phyloP scores from a whole-genome alignment of 2,329 filamentous ascomycete genomes.

The Aspergillus pseudoviridinutans region DNA sequence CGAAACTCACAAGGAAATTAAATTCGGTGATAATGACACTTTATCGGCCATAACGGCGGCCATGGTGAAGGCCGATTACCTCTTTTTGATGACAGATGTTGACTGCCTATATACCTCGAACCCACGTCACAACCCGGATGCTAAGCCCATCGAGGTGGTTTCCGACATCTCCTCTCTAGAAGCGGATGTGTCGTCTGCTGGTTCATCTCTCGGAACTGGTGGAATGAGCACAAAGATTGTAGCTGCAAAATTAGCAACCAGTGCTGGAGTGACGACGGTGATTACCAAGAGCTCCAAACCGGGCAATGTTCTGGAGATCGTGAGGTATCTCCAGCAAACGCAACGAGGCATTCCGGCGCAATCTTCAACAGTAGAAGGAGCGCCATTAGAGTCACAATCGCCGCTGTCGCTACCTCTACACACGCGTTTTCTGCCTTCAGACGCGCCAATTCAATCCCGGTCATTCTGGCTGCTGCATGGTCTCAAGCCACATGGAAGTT shows the following conservation, averaged over 20 bases:
- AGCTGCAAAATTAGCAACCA: slow-evolving; percentile 85
- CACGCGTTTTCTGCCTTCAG: slow-evolving; percentile 85
- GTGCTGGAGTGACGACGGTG: slow-evolving; percentile 90
- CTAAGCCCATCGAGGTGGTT: slow-evolving; percentile 85
- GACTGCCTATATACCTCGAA: slow-evolving; percentile 98
- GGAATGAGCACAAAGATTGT: slow-evolving; percentile 98
- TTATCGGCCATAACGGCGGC: slow-evolving; percentile 92
- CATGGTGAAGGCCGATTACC: slow-evolving; percentile 93
- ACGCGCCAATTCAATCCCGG: slow-evolving; percentile 80
- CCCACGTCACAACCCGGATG: slow-evolving; percentile 77
- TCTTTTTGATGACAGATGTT: slow-evolving; percentile 98
- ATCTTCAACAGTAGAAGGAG: slow-evolving; percentile 15
- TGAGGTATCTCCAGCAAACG: slow-evolving; percentile 69
- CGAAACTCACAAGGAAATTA: slow-evolving; percentile 65
- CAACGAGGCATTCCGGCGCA: slow-evolving; percentile 36
- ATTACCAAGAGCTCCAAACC: slow-evolving; percentile 93
- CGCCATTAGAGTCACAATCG: slow-evolving; percentile 38
- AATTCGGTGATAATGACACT: slow-evolving; percentile 98
- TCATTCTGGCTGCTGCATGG: slow-evolving; percentile 98
- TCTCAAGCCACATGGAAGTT: slow-evolving; percentile 78
- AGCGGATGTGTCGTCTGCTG: slow-evolving; percentile 86
- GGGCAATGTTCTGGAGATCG: slow-evolving; percentile 84
- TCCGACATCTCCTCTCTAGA: slow-evolving; percentile 78
- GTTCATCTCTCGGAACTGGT: slow-evolving; percentile 84
- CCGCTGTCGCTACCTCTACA: slow-evolving; percentile 64